Evolutionary conservation across 2,329 filamentous ascomycete genomes (phyloP).

Genomic region (Dactylellina haptotyla): DNA sequence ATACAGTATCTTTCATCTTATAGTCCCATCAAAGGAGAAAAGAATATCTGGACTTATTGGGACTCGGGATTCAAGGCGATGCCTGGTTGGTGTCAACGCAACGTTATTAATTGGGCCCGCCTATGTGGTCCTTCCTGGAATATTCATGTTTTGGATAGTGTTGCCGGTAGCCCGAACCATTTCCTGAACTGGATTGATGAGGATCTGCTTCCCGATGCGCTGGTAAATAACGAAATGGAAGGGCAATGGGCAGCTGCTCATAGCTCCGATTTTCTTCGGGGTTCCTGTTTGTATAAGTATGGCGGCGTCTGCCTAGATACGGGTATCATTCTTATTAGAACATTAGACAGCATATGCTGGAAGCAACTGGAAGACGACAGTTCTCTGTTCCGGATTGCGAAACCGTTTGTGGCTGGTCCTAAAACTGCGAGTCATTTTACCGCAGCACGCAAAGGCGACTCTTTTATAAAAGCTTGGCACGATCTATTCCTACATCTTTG

Average conservation of each 20-base stretch:
- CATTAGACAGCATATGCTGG: conserved; percentile 64
- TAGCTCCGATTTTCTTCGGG: conserved; percentile 64
- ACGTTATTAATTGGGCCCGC: conserved; percentile 63
- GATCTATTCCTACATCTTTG: conserved; percentile 61
- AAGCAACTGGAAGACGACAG: conserved; percentile 60
- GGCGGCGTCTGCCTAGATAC: conserved; percentile 65
- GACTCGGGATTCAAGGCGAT: conserved; percentile 61
- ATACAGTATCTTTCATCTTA: conserved; percentile 58
- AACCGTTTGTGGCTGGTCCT: conserved; percentile 58
- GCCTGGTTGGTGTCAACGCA: conserved; percentile 61
- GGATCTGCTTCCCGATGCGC: conserved; percentile 62
- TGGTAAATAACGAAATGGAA: conserved; percentile 63
- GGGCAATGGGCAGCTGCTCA: conserved; percentile 56
- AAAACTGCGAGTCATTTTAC: conserved; percentile 63
- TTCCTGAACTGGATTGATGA: conserved; percentile 60
- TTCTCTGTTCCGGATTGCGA: conserved; percentile 60
- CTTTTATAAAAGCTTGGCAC: conserved; percentile 64
- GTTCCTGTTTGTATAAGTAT: conserved; percentile 62
- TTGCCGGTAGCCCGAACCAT: conserved; percentile 61
- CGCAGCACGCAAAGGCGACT: conserved; percentile 62
- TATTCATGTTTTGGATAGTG: conserved; percentile 62
- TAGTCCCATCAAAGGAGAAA: conserved; percentile 61
- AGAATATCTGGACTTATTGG: conserved; percentile 65
- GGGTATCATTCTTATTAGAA: conserved; percentile 62
- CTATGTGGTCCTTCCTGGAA: conserved; percentile 62